phyloP scores from a whole-genome alignment of 306 rosid species.

The Canavalia gladiata region DNA sequence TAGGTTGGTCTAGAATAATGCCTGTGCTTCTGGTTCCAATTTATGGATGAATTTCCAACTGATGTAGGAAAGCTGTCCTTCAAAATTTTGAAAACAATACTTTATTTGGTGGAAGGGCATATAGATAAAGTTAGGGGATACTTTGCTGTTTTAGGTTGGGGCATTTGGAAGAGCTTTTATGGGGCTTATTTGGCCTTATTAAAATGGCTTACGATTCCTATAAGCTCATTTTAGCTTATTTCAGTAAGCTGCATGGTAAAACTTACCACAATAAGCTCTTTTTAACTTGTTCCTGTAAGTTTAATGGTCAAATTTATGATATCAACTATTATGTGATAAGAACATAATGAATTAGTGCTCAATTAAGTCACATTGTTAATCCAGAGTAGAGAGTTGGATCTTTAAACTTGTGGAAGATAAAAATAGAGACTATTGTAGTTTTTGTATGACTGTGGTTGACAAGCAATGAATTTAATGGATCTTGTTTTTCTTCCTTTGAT shows the following conservation, averaged over 20 bases:
- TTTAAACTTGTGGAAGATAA: too few relatives aligned
- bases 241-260: too few relatives aligned
- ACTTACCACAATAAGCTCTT: too few relatives aligned
- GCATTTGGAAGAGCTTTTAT: background rate
- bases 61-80: background rate
- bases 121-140: background rate
- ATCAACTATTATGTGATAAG: too few relatives aligned
- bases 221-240: too few relatives aligned
- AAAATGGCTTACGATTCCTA: too few relatives aligned
- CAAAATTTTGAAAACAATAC: background rate
- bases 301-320: too few relatives aligned
- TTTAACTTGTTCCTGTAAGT: too few relatives aligned
- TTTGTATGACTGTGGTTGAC: background rate
- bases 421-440: too few relatives aligned
- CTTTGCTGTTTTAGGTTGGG: background rate
- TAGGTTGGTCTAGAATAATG: background rate
- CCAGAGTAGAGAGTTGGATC: too few relatives aligned
- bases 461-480: constrained; percentile 16
- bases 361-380: too few relatives aligned
- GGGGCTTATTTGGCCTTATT: background rate
- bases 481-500: constrained; percentile 12
- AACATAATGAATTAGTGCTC: too few relatives aligned
- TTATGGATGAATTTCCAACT: constrained; percentile 2
- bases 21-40: background rate
- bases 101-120: background rate